Base-by-base conservation (phyloP, 495 filamentous ascomycete species). In the Physcia stellaris region DNA sequence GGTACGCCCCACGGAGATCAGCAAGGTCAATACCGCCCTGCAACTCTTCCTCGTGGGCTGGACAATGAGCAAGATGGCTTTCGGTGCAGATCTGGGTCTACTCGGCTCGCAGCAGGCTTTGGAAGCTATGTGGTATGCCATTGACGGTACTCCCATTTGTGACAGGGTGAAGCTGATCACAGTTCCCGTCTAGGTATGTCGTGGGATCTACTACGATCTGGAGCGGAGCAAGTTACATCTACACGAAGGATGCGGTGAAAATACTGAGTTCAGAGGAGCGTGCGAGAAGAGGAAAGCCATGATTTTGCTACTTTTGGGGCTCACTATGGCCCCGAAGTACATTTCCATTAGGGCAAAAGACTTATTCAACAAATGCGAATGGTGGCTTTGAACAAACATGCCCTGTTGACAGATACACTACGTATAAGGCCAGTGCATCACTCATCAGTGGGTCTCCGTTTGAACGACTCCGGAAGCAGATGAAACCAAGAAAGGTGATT, bases 1-100 rank as follows among this genome's bases (percentile, higher is more conserved):
- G 57, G 90, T 98, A 4, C 79, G 79, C 46, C 90, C 90, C 0
- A 98, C 90, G 0, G 73, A 66, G 12, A 84, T 98, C 46, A 90
- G 82, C 46, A 98, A 98, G 67, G 72, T 79, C 42, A 93, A 93
- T 47, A 93, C 85, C 0, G 77, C 77, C 2, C 51, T 92, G 51
- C 85, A 93, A 57, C 54, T 93, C 24, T 74, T 74, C 11, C 61
- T 93, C 36, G 80, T 93, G 48, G 85, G 83, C 4, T 63, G 71
- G 23, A 84, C 80, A 2, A 86, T 84, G 50, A 73, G 73, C 1
- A 74, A 73, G 1, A 63, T 81, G 41, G 85, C 85, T 4, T 57
- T 93, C 4, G 43, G 43, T 32, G 37, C 13, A 19, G 37, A 40
- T 22, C 28, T 40, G 37, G 37, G 37, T 13, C 22, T 5, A 19